phyloP scores from a whole-genome alignment of 2,329 filamentous ascomycete genomes.

The Aureobasidium sp. region DNA sequence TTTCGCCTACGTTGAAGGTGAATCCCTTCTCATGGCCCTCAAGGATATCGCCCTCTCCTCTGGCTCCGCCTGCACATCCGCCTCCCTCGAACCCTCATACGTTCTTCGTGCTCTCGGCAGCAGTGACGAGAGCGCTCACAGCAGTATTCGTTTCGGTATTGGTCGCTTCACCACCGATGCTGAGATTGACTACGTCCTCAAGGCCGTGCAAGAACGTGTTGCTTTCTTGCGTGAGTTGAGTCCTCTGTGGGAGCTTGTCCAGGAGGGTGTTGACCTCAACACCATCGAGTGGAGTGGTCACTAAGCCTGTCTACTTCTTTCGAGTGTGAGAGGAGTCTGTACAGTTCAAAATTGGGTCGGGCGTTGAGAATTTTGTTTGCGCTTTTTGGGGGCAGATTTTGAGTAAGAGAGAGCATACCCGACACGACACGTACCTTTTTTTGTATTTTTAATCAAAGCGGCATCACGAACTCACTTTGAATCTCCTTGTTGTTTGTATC shows the following conservation, averaged over 20 bases:
- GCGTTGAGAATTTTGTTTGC: not conserved
- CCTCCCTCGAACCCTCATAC: constrained; percentile 92
- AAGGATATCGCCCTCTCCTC: constrained; percentile 98
- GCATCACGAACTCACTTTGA: not conserved
- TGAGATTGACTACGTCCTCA: constrained; percentile 95
- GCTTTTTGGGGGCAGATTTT: not conserved
- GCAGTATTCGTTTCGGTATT: constrained; percentile 95
- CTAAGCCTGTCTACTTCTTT: constrained; percentile 36
- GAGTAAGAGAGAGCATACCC: not conserved
- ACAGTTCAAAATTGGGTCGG: not conserved
- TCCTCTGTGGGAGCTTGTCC: constrained; percentile 93
- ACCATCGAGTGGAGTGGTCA: constrained; percentile 99
- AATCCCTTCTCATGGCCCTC: constrained; percentile 93
- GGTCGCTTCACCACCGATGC: constrained; percentile 90
- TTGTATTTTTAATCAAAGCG: not conserved
- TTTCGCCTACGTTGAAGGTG: constrained; percentile 95
- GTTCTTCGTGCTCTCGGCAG: constrained; percentile 88
- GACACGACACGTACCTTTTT: not conserved
- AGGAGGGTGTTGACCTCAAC: constrained; percentile 90
- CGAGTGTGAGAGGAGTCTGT: not conserved
- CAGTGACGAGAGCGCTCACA: constrained; percentile 95
- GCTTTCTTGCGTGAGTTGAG: constrained; percentile 89
- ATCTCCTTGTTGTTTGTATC: too few relatives aligned
- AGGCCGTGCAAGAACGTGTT: constrained; percentile 84
- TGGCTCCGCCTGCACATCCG: constrained; percentile 92